A percentile compares a stretch with the other conserved stretches of the same genome.
phyloP scores from a whole-genome alignment of 306 rosid species.

The Leucaena leucocephala region DNA sequence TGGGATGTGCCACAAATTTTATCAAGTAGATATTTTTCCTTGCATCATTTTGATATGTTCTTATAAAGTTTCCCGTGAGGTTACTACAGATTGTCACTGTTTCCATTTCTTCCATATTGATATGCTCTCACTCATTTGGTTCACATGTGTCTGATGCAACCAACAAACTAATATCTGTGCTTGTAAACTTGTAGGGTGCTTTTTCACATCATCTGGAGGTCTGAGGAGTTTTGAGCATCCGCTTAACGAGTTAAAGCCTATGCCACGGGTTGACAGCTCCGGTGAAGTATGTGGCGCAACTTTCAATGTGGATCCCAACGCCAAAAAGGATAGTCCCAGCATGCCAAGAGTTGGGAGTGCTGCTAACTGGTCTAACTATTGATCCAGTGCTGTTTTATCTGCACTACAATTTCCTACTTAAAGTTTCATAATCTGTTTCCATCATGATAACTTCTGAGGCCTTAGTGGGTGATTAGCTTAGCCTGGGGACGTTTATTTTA shows the following conservation, averaged over 20 bases:
- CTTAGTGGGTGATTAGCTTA: constrained; percentile 23
- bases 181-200: constrained; percentile 61
- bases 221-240: constrained; percentile 97
- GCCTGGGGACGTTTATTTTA: constrained; percentile 29
- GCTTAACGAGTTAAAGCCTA: constrained; percentile 81
- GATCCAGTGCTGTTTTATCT: constrained; percentile 39
- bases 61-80: constrained; percentile 6
- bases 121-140: constrained; percentile 10
- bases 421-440: constrained; percentile 33
- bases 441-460: constrained; percentile 36
- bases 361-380: constrained; percentile 92
- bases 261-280: constrained; percentile 93
- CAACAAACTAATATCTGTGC: constrained; percentile 31
- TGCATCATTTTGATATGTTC: constrained; percentile 26
- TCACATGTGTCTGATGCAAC: neutral
- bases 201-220: constrained; percentile 85
- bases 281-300: constrained; percentile 86
- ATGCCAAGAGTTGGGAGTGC: constrained; percentile 99
- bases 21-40: neutral
- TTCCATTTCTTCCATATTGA: neutral
- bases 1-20: constrained; percentile 11
- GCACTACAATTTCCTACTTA: constrained; percentile 28
- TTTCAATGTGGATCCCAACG: constrained; percentile 77
- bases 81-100: neutral
- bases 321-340: constrained; percentile 75